phyloP scores from a whole-genome alignment of 2,329 filamentous ascomycete species.

The Aspergillus calidoustus region DNA sequence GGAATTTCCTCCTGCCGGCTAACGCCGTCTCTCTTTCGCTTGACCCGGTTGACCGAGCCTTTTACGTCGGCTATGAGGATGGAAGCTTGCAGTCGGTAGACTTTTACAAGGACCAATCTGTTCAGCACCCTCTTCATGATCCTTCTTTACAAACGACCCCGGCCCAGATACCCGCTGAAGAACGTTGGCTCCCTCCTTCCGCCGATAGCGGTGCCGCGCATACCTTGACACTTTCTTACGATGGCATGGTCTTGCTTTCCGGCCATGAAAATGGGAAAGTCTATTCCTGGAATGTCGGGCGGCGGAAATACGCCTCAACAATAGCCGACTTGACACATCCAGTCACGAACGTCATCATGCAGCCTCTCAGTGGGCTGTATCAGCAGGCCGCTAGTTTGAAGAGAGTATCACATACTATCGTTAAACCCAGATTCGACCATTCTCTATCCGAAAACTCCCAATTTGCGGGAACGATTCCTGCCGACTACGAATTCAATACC shows the following conservation, averaged over 20 bases:
- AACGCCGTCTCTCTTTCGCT: conserved; percentile 73
- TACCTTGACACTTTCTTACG: conserved; percentile 76
- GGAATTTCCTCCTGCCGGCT: conserved; percentile 80
- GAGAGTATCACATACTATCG: conserved; percentile 63
- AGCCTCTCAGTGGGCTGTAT: conserved; percentile 62
- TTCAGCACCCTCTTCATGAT: conserved; percentile 43
- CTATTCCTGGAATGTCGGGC: conserved; percentile 77
- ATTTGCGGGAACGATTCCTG: conserved; percentile 43
- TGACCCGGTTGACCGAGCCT: conserved; percentile 81
- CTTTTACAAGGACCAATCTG: conserved; percentile 62
- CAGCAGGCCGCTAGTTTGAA: conserved; percentile 42
- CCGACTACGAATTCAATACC: conserved; percentile 48
- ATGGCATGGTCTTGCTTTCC: conserved; percentile 78
- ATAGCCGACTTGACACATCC: conserved; percentile 76
- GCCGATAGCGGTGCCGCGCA: conserved; percentile 68
- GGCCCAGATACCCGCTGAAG: conserved; percentile 45
- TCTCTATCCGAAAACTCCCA: conserved; percentile 42
- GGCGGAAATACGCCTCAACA: conserved; percentile 68
- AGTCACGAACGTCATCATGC: conserved; percentile 79
- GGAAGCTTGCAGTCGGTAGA: conserved; percentile 80
- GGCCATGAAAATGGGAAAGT: conserved; percentile 82
- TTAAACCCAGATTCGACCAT: conserved; percentile 70
- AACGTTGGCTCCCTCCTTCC: conserved; percentile 58
- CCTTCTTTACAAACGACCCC: conserved; percentile 44
- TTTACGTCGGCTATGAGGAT: conserved; percentile 80